A percentile compares a stretch with the other conserved stretches of the same genome.
These are phyloP conservation scores for Eutrema yunnanense DNA, from an alignment of 345 rosid genomes.

Conservation along the genomic window DNA sequence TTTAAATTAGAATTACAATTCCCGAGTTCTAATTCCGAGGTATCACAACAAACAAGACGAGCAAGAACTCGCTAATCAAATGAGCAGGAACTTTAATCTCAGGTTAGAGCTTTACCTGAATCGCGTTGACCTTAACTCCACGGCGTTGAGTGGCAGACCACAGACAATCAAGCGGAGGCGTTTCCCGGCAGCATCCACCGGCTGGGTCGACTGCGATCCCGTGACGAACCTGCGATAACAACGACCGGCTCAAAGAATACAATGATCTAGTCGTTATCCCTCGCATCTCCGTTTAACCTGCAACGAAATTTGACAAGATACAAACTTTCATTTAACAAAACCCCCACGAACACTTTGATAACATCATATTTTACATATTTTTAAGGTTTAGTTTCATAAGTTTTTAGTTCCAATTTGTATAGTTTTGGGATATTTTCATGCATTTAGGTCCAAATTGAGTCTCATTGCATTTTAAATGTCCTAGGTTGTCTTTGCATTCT, in stretches of 20 bases:
- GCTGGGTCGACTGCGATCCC: neutral
- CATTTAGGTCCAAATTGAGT: too few species aligned
- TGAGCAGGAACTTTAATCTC: neutral
- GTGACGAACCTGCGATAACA: constrained; percentile 10
- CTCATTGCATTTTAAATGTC: too few species aligned
- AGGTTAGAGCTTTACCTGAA: constrained; percentile 15
- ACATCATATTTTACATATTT: too few species aligned
- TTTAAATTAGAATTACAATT: neutral
- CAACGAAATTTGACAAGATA: neutral
- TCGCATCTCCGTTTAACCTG: constrained; percentile 3
- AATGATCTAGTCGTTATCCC: constrained; percentile 18
- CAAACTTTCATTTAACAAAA: neutral
- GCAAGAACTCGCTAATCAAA: neutral
- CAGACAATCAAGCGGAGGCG: constrained; percentile 30
- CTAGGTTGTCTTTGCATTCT: too few species aligned
- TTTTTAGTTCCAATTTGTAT: too few species aligned
- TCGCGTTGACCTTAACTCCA: constrained; percentile 73
- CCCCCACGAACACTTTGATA: too few species aligned
- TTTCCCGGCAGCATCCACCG: neutral
- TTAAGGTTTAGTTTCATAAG: too few species aligned
- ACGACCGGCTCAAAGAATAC: constrained; percentile 12
- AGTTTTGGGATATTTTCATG: too few species aligned
- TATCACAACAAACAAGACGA: neutral
- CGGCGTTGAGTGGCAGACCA: constrained; percentile 63
- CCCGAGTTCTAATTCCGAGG: neutral